phyloP scores from a whole-genome alignment of 306 rosid species.

The Casuarina cunninghamiana region DNA sequence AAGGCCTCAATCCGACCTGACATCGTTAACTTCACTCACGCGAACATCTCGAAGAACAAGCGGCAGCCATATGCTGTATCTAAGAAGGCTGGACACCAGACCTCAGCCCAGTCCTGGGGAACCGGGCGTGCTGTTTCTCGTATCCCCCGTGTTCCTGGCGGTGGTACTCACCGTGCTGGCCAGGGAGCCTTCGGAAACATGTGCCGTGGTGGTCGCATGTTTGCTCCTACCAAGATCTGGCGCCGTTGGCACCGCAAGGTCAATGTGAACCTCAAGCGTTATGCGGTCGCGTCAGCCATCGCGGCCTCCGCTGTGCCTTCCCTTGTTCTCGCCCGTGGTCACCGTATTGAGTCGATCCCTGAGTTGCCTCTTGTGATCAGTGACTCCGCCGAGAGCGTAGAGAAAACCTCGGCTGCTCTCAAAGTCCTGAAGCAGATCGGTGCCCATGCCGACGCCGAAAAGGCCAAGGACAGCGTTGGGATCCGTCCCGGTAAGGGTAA shows the following conservation, averaged over 20 bases:
- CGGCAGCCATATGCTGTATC: slow-evolving; percentile 82
- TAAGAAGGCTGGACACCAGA: slow-evolving; percentile 81
- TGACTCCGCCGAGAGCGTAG: slow-evolving; percentile 71
- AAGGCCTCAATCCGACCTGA: slow-evolving; percentile 73
- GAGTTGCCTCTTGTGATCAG: slow-evolving; percentile 75
- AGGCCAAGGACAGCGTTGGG: slow-evolving; percentile 68
- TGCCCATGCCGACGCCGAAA: slow-evolving; percentile 65
- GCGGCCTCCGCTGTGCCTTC: slow-evolving; percentile 83
- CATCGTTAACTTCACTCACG: slow-evolving; percentile 65
- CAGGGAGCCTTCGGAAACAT: slow-evolving; percentile 91
- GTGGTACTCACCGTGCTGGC: slow-evolving; percentile 93
- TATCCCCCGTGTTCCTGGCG: slow-evolving; percentile 90
- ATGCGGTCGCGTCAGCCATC: slow-evolving; percentile 83
- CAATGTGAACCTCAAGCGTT: slow-evolving; percentile 77
- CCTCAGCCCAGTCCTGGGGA: slow-evolving; percentile 94
- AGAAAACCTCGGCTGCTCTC: slow-evolving; percentile 71
- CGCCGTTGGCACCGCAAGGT: slow-evolving; percentile 88
- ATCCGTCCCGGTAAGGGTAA: slow-evolving; percentile 87
- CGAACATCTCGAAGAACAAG: slow-evolving; percentile 65
- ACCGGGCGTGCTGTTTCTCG: slow-evolving; percentile 92
- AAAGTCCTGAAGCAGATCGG: slow-evolving; percentile 72
- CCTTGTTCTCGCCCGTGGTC: slow-evolving; percentile 72
- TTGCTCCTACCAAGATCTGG: slow-evolving; percentile 96
- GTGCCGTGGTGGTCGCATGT: slow-evolving; percentile 95
- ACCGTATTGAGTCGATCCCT: slow-evolving; percentile 64